Evolutionary conservation across 306 rosid genomes (phyloP), one percentile per base, ranked within the genome.

Genomic region (Rosa rugosa): DNA sequence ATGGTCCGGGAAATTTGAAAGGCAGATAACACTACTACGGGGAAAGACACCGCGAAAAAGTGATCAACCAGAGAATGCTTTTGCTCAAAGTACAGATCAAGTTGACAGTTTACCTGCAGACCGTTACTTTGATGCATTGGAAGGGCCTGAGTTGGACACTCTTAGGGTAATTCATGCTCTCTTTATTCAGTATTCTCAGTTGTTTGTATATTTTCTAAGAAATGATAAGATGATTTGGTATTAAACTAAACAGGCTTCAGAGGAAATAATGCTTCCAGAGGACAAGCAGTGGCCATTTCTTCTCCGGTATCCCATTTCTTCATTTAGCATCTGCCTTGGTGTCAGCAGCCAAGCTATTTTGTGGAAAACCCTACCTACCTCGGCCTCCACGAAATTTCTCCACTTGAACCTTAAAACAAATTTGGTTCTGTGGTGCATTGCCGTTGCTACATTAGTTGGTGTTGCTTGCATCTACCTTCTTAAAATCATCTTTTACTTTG

Each of bases 321-420:
- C 92, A 5, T 88, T 94, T 31, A 94, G 98, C 84, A 87, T 94
- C 20, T 92, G 97, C 66, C 97, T 94, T 23, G 98, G 98, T 51
- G 87, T 94, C 66, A 81, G 91, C 72, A 94, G 98, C 90, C 98
- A 94, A 85, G 97, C 98, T 49, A 90, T 94, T 72, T 79, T 94
- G 46, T 94, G 98, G 98, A 94, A 92, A 83, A 65, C 88, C 53
- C 77, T 94, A 22, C 89, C 98, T 47, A 88, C 89, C 46, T 78
- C 97, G 20, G 59, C 88, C 41, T 75, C 97, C 60, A 90, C 92
- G 22, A 47, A 85, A 12, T 94, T 87, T 59, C 98, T 94, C 66
- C 94, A 88, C 85, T 60, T 92, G 82, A 88, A 86, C 86, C 81
- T 83, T 16, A 83, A 11, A 78, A 40, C 87, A 44, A 94, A 94